A percentile compares a stretch with the other conserved stretches of the same genome.
Evolutionary conservation across 306 rosid species (phyloP).

Genomic region (Aeschynomene evenia): DNA sequence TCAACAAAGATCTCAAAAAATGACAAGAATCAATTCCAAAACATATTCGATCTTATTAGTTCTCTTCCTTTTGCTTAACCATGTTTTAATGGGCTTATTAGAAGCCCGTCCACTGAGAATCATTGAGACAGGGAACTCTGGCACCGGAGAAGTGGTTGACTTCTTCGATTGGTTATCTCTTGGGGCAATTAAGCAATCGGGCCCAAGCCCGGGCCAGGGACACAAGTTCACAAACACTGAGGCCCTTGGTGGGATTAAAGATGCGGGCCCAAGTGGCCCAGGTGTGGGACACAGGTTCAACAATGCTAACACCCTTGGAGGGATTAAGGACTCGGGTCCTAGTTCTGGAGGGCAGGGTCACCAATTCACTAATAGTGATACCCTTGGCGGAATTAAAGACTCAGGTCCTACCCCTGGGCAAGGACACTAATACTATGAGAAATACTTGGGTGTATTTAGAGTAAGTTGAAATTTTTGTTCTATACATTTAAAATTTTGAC

Average conservation of each 20-base stretch:
- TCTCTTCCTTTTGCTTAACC: slow-evolving; percentile 30
- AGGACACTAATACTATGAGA: slow-evolving; percentile 28
- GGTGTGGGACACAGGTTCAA: slow-evolving; percentile 46
- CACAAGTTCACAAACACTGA: slow-evolving; percentile 23
- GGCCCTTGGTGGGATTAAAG: slow-evolving; percentile 41
- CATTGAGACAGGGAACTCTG: slow-evolving; percentile 12
- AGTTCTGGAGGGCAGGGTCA: slow-evolving; percentile 36
- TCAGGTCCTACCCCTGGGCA: slow-evolving; percentile 27
- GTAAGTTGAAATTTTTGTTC: too few relatives aligned
- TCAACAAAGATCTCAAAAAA: not conserved
- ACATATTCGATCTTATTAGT: not conserved
- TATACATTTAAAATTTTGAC: too few relatives aligned
- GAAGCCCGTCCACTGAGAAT: slow-evolving; percentile 55
- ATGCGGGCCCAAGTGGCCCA: slow-evolving; percentile 39
- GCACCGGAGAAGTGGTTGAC: slow-evolving; percentile 13
- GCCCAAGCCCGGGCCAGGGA: slow-evolving; percentile 30
- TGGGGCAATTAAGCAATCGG: slow-evolving; percentile 40
- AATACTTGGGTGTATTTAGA: too few relatives aligned
- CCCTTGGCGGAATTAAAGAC: slow-evolving; percentile 30
- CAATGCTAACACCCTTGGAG: slow-evolving; percentile 29
- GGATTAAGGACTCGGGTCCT: slow-evolving; percentile 40
- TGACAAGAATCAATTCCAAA: slow-evolving; percentile 15
- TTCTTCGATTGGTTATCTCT: slow-evolving; percentile 55
- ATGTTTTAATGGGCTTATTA: slow-evolving; percentile 2
- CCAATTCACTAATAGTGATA: not conserved